phyloP scores from a whole-genome alignment of 1,139 yeast genomes.

The Zygotorulaspora mrakii region DNA sequence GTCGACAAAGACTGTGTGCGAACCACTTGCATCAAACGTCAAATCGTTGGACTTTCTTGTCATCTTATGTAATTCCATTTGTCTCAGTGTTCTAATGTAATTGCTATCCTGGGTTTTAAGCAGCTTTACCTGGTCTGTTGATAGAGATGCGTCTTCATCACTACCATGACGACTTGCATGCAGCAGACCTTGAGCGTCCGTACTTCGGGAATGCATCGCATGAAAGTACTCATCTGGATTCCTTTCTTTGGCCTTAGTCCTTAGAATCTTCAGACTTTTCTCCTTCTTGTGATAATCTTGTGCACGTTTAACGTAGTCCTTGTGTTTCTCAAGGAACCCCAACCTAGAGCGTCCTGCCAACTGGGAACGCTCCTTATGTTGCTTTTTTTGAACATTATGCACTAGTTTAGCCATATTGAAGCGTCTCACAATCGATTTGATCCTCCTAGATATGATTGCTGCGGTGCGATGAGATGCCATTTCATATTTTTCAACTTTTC shows the following conservation, averaged over 20 bases:
- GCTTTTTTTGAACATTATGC: conserved; percentile 90
- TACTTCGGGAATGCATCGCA: conserved; percentile 71
- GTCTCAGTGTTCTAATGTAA: conserved; percentile 73
- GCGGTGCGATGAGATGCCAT: conserved; percentile 12
- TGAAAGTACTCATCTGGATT: conserved; percentile 98
- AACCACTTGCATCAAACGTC: conserved; percentile 55
- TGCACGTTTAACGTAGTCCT: conserved; percentile 87
- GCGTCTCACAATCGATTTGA: background rate
- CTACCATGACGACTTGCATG: conserved; percentile 66
- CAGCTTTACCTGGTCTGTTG: conserved; percentile 72
- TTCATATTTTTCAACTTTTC: conserved; percentile 3
- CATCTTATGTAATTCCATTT: conserved; percentile 63
- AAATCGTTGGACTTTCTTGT: conserved; percentile 55
- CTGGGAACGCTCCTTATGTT: conserved; percentile 92
- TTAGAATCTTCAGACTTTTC: conserved; percentile 72
- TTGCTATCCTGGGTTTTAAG: conserved; percentile 87
- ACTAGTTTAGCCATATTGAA: conserved; percentile 67
- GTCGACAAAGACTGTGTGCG: conserved; percentile 85
- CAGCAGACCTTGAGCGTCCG: conserved; percentile 65
- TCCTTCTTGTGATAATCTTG: conserved; percentile 86
- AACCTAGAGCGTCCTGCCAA: conserved; percentile 64
- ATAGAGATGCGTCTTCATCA: conserved; percentile 40
- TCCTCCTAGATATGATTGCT: background rate
- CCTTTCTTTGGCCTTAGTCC: conserved; percentile 64
- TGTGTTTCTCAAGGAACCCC: conserved; percentile 91